A percentile compares a stretch with the other conserved stretches of the same genome.
Evolutionary conservation across 352 stramenopile genomes (phyloP).

Genomic region (Aphanomyces euteiches): DNA sequence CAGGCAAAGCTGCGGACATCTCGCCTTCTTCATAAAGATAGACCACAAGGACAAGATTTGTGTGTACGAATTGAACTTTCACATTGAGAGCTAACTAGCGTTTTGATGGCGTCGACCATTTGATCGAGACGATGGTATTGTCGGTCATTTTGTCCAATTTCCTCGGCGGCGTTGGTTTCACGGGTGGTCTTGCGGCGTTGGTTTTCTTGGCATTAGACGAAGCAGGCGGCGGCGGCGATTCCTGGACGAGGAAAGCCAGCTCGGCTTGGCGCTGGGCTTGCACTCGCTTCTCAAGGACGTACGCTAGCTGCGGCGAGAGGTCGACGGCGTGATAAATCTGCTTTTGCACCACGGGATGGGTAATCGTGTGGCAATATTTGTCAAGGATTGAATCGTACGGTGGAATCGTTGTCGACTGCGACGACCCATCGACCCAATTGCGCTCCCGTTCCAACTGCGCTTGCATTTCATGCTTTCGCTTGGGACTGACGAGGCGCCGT

Average conservation of each 20-base stretch:
- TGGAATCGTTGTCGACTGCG: conserved; percentile 51
- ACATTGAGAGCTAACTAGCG: too few relatives aligned
- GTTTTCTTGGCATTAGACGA: conserved; percentile 48
- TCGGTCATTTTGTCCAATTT: neutral
- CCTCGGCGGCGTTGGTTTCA: neutral
- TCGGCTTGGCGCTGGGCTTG: conserved; percentile 48
- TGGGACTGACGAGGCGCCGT: conserved; percentile 5
- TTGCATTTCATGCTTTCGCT: conserved; percentile 33
- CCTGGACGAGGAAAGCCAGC: conserved; percentile 40
- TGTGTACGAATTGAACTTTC: too few relatives aligned
- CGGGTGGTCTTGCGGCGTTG: conserved; percentile 8
- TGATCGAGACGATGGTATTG: conserved; percentile 14
- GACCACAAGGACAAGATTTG: too few relatives aligned
- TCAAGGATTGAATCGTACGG: conserved; percentile 74
- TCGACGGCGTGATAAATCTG: conserved; percentile 71
- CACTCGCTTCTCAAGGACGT: conserved; percentile 65
- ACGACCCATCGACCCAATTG: conserved; percentile 52
- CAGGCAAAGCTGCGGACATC: conserved; percentile 60
- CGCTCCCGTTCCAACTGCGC: conserved; percentile 39
- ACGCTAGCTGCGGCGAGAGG: conserved; percentile 64
- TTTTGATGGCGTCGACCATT: neutral
- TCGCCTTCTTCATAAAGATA: too few relatives aligned
- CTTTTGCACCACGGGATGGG: conserved; percentile 63
- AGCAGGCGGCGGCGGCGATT: conserved; percentile 33
- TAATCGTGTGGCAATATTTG: conserved; percentile 73